Base-by-base conservation (phyloP, 2,329 filamentous ascomycete species). In the Emergomyces pasteurianus region DNA sequence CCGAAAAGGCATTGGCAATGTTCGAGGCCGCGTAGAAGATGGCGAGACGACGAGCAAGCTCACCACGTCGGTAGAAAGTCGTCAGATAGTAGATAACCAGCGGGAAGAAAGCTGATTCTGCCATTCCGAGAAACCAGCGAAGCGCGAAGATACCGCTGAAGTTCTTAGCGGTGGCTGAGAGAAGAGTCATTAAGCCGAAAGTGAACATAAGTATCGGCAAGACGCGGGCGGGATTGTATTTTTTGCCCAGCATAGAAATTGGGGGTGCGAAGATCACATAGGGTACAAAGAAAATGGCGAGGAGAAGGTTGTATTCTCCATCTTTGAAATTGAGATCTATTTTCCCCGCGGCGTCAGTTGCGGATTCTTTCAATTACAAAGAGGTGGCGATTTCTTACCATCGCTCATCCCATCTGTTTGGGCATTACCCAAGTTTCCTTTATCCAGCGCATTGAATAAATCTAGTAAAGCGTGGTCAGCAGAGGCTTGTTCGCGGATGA, bases 1-100 rank as follows among this genome's bases (percentile, higher is more conserved):
- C 83, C 0, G 80, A 80, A 66, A 87, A 87, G 2, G 85, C 85
- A 61, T 83, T 85, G 26, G 88, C 88, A 62, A 92, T 87, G 67
- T 87, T 88, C 28, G 82, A 85, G 0, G 87, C 87, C 0, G 87
- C 88, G 66, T 91, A 92, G 75, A 90, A 90, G 62, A 90, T 75
- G 42, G 86, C 86, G 1, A 90, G 77, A 2, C 87, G 82, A 9
- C 87, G 79, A 6, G 86, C 87, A 2, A 90, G 80, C 70, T 90
- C 87, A 38, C 83, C 84, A 59, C 87, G 81, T 18, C 86, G 82
- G 71, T 90, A 90, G 71, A 90, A 90, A 1, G 80, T 83, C 1
- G 81, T 83, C 58, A 81, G 74, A 63, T 85, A 85, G 71, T 84
- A 85, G 63, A 85, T 84, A 23, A 88, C 86, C 3, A 87, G 73